These are phyloP conservation scores for Tephrocybe rancida DNA, from an alignment of 768 basidiomycete genomes.

Conservation along the genomic window DNA sequence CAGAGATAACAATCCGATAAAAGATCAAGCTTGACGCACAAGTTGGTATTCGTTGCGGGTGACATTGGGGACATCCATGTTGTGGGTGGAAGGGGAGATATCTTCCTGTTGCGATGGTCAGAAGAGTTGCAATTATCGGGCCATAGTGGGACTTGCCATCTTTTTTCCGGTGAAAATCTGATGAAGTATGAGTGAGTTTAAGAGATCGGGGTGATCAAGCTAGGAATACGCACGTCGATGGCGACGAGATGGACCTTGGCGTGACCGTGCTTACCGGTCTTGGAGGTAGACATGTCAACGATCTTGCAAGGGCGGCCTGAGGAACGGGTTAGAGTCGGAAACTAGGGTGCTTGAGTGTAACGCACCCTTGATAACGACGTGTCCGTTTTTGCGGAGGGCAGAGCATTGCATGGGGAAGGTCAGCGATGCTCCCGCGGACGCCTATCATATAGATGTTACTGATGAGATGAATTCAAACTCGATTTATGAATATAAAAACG, in stretches of 20 bases:
- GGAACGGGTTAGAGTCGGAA: constrained; percentile 5
- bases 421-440: constrained; percentile 71
- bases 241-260: constrained; percentile 98
- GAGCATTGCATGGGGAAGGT: constrained; percentile 95
- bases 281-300: constrained; percentile 99
- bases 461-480: constrained; percentile 18
- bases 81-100: constrained; percentile 97
- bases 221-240: constrained; percentile 76
- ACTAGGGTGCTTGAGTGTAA: constrained; percentile 1
- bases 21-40: constrained; percentile 41
- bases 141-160: constrained; percentile 58
- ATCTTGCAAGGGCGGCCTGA: constrained; percentile 95
- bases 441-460: constrained; percentile 60
- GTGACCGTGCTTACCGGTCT: constrained; percentile 99
- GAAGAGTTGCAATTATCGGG: not conserved
- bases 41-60: constrained; percentile 87
- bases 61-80: constrained; percentile 99
- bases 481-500: constrained; percentile 23
- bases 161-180: constrained; percentile 99
- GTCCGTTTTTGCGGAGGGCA: constrained; percentile 89
- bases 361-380: constrained; percentile 93
- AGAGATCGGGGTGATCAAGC: not conserved
- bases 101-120: constrained; percentile 64
- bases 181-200: constrained; percentile 12
- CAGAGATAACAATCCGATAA: constrained; percentile 12